phyloP scores from a whole-genome alignment of 345 rosid species.

The Corchorus capsularis region DNA sequence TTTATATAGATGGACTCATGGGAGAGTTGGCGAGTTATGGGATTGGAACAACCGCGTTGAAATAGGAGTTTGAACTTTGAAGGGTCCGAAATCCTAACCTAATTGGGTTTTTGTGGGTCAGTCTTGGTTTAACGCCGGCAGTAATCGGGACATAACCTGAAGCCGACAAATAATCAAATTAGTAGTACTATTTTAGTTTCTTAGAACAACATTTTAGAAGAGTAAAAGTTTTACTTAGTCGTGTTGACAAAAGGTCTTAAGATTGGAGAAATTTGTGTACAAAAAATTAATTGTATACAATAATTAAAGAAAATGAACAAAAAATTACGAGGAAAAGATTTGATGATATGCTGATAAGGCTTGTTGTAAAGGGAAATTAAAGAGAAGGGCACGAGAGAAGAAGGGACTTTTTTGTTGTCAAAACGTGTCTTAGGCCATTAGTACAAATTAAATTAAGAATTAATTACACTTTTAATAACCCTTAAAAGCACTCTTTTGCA shows the following conservation, averaged over 20 bases:
- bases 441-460: not conserved
- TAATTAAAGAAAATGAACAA: not conserved
- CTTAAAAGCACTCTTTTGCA: not conserved
- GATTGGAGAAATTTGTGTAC: not conserved
- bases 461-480: not conserved
- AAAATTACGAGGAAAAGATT: not conserved
- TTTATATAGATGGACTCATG: not conserved
- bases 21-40: too few relatives aligned
- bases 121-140: not conserved
- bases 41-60: conserved; percentile 1
- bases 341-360: not conserved
- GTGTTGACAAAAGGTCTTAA: not conserved
- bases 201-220: not conserved
- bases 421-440: not conserved
- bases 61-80: too few relatives aligned
- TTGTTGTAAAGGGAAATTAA: not conserved
- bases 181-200: not conserved
- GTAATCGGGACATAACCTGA: not conserved
- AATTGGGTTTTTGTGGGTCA: not conserved
- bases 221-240: not conserved
- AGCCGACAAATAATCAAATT: not conserved
- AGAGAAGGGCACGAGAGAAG: not conserved
- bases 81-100: too few relatives aligned
- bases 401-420: not conserved
- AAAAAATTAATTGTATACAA: too few relatives aligned